A percentile compares a stretch with the other conserved stretches of the same genome.
Evolutionary conservation across 2,329 filamentous ascomycete genomes (phyloP).

Genomic region (Pseudovirgaria hyperparasitica): DNA sequence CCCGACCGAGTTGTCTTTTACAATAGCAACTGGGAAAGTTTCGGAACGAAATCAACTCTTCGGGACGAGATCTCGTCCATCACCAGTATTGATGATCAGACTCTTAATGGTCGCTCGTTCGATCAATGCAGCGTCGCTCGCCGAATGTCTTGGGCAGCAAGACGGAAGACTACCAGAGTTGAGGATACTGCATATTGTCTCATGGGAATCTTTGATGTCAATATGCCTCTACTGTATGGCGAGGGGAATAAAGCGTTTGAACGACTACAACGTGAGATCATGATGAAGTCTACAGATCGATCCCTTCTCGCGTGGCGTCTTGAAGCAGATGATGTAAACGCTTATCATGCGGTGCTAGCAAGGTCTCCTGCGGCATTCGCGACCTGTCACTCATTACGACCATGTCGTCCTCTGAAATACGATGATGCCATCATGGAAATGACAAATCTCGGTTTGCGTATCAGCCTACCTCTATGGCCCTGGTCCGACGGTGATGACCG

Average conservation of each 20-base stretch:
- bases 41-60: background rate
- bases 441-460: too few relatives aligned
- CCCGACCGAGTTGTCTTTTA: background rate
- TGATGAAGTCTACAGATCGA: conserved; percentile 1
- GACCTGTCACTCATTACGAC: too few relatives aligned
- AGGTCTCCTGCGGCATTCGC: too few relatives aligned
- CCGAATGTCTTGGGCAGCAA: conserved; percentile 8
- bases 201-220: conserved; percentile 6
- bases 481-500: too few relatives aligned
- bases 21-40: background rate
- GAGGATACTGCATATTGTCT: conserved; percentile 6
- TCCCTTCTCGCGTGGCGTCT: conserved; percentile 1
- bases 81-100: background rate
- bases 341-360: too few relatives aligned
- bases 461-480: too few relatives aligned
- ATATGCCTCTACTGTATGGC: conserved; percentile 3
- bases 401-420: too few relatives aligned
- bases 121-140: conserved; percentile 1
- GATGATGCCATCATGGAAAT: too few relatives aligned
- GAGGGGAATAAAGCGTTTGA: conserved; percentile 3
- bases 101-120: background rate
- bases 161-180: conserved; percentile 4
- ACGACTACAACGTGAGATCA: conserved; percentile 4
- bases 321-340: background rate
- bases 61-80: background rate